A percentile compares a stretch with the other conserved stretches of the same genome.
These are phyloP conservation scores for Davidsoniella virescens DNA, from an alignment of 2,329 filamentous ascomycete species.

Conservation along the genomic window DNA sequence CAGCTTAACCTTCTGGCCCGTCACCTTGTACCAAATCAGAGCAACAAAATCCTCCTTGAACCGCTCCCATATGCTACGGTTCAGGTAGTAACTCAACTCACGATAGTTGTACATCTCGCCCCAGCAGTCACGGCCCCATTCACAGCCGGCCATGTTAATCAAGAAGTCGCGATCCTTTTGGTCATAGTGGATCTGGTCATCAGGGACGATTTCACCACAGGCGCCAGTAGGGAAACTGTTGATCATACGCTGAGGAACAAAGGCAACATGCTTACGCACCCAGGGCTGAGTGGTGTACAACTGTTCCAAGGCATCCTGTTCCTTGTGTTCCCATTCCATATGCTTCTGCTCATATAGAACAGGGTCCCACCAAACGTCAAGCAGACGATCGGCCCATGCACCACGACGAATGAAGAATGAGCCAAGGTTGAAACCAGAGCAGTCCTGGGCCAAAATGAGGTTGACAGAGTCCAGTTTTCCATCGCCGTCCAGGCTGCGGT, in stretches of 20 bases:
- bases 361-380: conserved; percentile 98
- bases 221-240: conserved; percentile 89
- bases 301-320: conserved; percentile 88
- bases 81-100: conserved; percentile 77
- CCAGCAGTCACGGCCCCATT: conserved; percentile 96
- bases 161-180: conserved; percentile 77
- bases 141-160: conserved; percentile 96
- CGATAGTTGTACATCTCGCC: conserved; percentile 94
- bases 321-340: conserved; percentile 98
- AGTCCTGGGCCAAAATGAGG: conserved; percentile 81
- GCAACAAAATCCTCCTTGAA: conserved; percentile 53
- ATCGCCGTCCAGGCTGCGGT: conserved; percentile 61
- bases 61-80: conserved; percentile 65
- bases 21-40: conserved; percentile 45
- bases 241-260: conserved; percentile 79
- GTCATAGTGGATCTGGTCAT: conserved; percentile 71
- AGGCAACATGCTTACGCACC: conserved; percentile 76
- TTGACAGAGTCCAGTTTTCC: conserved; percentile 65
- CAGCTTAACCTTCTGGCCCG: conserved; percentile 42
- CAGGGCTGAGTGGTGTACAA: conserved; percentile 84
- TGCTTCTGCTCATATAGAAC: conserved; percentile 96
- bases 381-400: conserved; percentile 74
- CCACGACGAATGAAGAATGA: conserved; percentile 84
- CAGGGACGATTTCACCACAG: conserved; percentile 56
- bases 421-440: conserved; percentile 86